phyloP scores from a whole-genome alignment of 306 rosid species.

The Comarum palustre region DNA sequence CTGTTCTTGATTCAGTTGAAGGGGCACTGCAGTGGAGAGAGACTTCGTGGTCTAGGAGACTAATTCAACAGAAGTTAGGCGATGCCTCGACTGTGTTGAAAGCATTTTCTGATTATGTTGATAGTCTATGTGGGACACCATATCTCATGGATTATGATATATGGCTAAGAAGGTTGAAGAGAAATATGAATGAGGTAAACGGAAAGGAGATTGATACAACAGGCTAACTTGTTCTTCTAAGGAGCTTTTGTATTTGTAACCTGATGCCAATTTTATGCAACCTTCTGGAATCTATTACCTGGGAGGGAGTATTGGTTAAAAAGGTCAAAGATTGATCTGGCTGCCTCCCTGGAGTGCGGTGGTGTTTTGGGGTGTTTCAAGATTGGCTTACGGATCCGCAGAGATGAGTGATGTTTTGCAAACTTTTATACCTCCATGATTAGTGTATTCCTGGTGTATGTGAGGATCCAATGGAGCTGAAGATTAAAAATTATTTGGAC shows the following conservation, averaged over 20 bases:
- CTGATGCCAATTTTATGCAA: constrained; percentile 25
- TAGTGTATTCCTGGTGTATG: background rate
- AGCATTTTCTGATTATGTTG: constrained; percentile 94
- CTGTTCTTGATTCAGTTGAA: constrained; percentile 89
- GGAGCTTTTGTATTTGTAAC: constrained; percentile 29
- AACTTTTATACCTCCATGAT: background rate
- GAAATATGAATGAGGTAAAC: constrained; percentile 67
- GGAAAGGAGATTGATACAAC: constrained; percentile 76
- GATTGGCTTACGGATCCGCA: constrained; percentile 26
- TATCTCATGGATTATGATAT: constrained; percentile 87
- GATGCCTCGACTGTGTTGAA: constrained; percentile 79
- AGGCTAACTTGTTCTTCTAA: constrained; percentile 38
- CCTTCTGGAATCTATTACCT: constrained; percentile 27
- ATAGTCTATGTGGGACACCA: constrained; percentile 96
- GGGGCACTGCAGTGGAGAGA: constrained; percentile 96
- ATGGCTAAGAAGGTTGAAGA: constrained; percentile 88
- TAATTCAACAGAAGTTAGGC: constrained; percentile 92
- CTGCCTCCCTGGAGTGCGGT: constrained; percentile 20
- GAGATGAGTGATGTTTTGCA: constrained; percentile 6
- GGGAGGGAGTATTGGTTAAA: constrained; percentile 21
- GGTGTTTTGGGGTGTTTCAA: constrained; percentile 20
- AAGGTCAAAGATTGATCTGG: constrained; percentile 12
- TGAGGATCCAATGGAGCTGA: background rate
- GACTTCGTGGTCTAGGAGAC: constrained; percentile 86
- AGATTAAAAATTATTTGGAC: background rate